Evolutionary conservation across 2,329 filamentous ascomycete genomes (phyloP).

Genomic region (Anthostomella pinea): DNA sequence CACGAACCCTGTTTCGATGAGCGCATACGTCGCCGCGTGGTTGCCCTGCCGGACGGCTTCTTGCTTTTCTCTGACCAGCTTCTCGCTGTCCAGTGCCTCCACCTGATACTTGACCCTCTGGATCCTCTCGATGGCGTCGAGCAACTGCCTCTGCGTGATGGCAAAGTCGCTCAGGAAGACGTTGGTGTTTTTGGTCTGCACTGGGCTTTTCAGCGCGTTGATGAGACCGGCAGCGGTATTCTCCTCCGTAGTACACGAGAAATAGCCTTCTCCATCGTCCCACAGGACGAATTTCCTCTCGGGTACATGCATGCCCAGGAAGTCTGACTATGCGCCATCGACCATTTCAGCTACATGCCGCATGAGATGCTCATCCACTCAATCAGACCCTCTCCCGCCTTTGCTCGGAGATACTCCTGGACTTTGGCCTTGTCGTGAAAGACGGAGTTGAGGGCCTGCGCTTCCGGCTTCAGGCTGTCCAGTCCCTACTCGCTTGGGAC

Average conservation of each 20-base stretch:
- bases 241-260: constrained; percentile 34
- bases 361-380: constrained; percentile 31
- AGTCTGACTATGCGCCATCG: constrained; percentile 23
- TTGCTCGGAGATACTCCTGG: constrained; percentile 25
- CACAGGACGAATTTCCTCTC: constrained; percentile 26
- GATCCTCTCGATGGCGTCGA: constrained; percentile 48
- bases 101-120: constrained; percentile 40
- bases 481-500: constrained; percentile 52
- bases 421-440: constrained; percentile 30
- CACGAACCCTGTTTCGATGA: constrained; percentile 33
- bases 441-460: constrained; percentile 23
- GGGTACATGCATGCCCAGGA: constrained; percentile 25
- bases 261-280: constrained; percentile 34
- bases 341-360: constrained; percentile 32
- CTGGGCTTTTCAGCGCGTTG: constrained; percentile 26
- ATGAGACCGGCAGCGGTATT: constrained; percentile 32
- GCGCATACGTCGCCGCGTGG: constrained; percentile 19
- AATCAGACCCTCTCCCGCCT: constrained; percentile 22
- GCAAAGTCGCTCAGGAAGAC: constrained; percentile 34
- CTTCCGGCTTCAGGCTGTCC: constrained; percentile 31
- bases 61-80: constrained; percentile 29
- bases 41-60: constrained; percentile 24
- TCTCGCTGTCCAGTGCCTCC: constrained; percentile 25
- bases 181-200: constrained; percentile 33
- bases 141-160: constrained; percentile 30